Base-by-base conservation (phyloP, 202 grass and related monocot genomes). In the Panicum hallii region DNA sequence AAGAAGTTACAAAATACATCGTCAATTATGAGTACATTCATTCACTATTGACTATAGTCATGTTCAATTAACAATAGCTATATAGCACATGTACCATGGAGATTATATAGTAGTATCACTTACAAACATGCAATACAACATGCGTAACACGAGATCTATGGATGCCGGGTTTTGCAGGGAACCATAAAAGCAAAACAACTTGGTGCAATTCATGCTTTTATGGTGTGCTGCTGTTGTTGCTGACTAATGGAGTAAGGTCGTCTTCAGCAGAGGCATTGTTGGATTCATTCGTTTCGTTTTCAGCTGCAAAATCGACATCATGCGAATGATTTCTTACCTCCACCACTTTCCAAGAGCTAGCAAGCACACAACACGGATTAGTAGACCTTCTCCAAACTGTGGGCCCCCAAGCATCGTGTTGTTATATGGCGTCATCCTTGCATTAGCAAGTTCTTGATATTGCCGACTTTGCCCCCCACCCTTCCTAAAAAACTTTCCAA, bases 281-380 rank as follows among this genome's bases (percentile, higher is more conserved):
- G n/a, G 43, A 57, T 75, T 54, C 14, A 9, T 38, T 14, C 40
- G 17, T 75, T 88, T 64, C 10, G 13, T 54, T 71, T 83, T 61
- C 72, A 78, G 34, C 17, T 54, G 45, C 63, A 76, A 62, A 52
- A 4, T 73, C 42, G 63, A 26, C 71, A 76, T 68, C 71, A 32
- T 7, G 17, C 34, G 20, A 82, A 87, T 77, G 85, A 82, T 77
- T 50, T 50, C 7, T 78, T 70, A 71, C 17, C 40, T 23, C 66
- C 80, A 83, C 86, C 30, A 49, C 66, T 30, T 49, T 50, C 41
- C 40, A 78, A 75, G 81, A 81, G 77, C 23, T 68, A 75, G 41
- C 48, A 55, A 38, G 5, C 47, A 48, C 48, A 34, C 23, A 80
- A 17, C 26, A 67, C 57, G 41, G 49, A 66, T 74, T 36, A 67